Evolutionary conservation across 2,329 filamentous ascomycete genomes (phyloP).

Genomic region (Diplodia corticola): DNA sequence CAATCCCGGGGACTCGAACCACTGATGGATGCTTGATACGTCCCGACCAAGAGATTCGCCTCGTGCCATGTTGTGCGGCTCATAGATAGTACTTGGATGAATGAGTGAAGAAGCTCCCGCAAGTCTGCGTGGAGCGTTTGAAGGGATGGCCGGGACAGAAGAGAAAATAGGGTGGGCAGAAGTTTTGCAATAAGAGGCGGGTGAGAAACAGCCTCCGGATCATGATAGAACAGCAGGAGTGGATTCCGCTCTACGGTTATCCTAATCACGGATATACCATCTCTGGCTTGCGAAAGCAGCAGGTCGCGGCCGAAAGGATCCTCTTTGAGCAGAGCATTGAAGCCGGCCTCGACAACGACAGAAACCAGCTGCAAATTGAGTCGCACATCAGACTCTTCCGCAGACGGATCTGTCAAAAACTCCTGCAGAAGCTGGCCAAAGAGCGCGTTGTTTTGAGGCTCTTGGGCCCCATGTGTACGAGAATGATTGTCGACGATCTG

Average conservation of each 20-base stretch:
- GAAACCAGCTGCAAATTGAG: conserved; percentile 86
- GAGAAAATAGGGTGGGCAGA: conserved; percentile 52
- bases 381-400: conserved; percentile 64
- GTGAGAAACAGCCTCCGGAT: conserved; percentile 26
- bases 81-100: conserved; percentile 39
- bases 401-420: conserved; percentile 51
- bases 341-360: conserved; percentile 75
- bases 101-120: conserved; percentile 38
- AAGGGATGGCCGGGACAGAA: conserved; percentile 47
- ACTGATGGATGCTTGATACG: conserved; percentile 45
- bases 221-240: conserved; percentile 55
- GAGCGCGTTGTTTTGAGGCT: conserved; percentile 68
- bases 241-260: conserved; percentile 76
- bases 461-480: conserved; percentile 61
- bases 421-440: conserved; percentile 74
- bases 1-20: conserved; percentile 35
- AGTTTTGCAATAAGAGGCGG: conserved; percentile 57
- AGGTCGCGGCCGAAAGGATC: conserved; percentile 66
- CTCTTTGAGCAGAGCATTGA: conserved; percentile 68
- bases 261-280: conserved; percentile 76
- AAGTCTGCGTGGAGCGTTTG: conserved; percentile 43
- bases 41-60: conserved; percentile 35
- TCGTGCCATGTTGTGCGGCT: conserved; percentile 39
- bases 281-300: conserved; percentile 61
- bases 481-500: conserved; percentile 82